Base-by-base conservation (phyloP, 352 stramenopile genomes). In the Globisporangium heterothallicum region DNA sequence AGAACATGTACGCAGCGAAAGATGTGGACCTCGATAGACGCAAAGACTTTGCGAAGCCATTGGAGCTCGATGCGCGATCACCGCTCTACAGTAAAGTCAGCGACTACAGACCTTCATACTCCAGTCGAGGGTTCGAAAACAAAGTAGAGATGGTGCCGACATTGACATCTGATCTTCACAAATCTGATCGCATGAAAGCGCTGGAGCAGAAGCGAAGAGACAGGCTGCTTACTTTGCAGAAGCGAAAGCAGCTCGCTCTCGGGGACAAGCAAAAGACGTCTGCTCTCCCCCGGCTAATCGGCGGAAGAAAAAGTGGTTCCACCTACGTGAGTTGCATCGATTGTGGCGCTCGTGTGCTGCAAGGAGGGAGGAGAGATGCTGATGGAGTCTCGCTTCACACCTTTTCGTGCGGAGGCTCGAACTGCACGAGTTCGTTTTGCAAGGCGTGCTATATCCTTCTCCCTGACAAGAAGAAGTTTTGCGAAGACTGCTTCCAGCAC, bases 401-500 rank as follows among this genome's bases (percentile, higher is more conserved):
- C 21, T 56, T 52, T 24, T 34, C 56, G 3, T 92, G 81, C 27
- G 65, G 47, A 8, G 82, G 74, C 4, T 78, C 69, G 6, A 84
- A 70, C 10, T 93, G 82, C 29, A 68, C 72, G 13, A 85, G 74
- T 43, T 49, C 72, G 1, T 71, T 94, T 38, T 94, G 83, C 47
- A n/a, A 26, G 30, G 13, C 19, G 0, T 94, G 80, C 48, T 86
- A 77, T 25, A 48, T 27, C 1, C 47, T 63, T 21, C 55, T 94
- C 1, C 76, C 75, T 6, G 30, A 32, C 1, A 68, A 56, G 34
- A 80, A 68, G 26, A 85, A 82, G 26, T 48, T 89, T 0, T 94
- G 83, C 24, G 80, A 92, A 58, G 67, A 84, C 21, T 94, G 83
- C 44, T 94, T 84, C 49, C 60, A 82, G 38, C 71, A 91, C 49